phyloP scores from a whole-genome alignment of 2,329 filamentous ascomycete species.

The Penicillium hesseltinei region DNA sequence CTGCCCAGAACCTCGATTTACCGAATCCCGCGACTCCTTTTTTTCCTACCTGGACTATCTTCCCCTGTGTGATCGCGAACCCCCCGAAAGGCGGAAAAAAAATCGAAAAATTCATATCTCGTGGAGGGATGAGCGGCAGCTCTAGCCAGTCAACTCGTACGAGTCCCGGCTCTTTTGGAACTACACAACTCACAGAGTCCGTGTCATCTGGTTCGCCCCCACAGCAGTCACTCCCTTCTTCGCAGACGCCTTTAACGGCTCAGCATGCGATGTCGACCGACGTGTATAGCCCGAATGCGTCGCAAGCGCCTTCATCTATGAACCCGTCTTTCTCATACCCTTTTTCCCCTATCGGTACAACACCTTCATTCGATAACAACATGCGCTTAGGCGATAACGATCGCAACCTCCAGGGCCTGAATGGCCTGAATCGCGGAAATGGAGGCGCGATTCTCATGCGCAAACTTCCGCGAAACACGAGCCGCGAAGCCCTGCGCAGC shows the following conservation, averaged over 20 bases:
- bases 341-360: slow-evolving; percentile 40
- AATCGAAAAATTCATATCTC: slow-evolving; percentile 4
- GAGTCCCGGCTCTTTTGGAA: slow-evolving; percentile 42
- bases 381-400: slow-evolving; percentile 39
- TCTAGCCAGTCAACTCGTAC: slow-evolving; percentile 43
- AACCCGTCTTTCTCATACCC: slow-evolving; percentile 37
- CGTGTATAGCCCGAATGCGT: slow-evolving; percentile 41
- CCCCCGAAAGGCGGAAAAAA: slow-evolving; percentile 1
- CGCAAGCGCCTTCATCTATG: slow-evolving; percentile 37
- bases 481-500: slow-evolving; percentile 57
- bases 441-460: slow-evolving; percentile 55
- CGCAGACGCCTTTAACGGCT: slow-evolving; percentile 37
- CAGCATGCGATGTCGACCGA: slow-evolving; percentile 47
- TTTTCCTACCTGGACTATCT: background rate
- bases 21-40: slow-evolving; percentile 7
- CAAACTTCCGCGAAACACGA: slow-evolving; percentile 59
- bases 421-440: slow-evolving; percentile 33
- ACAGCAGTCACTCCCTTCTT: slow-evolving; percentile 33
- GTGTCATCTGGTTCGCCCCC: slow-evolving; percentile 41
- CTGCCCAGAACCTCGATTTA: slow-evolving; percentile 1
- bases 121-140: slow-evolving; percentile 43
- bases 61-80: slow-evolving; percentile 18
- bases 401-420: slow-evolving; percentile 36
- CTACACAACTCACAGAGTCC: slow-evolving; percentile 40
- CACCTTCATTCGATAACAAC: slow-evolving; percentile 38